A percentile compares a stretch with the other conserved stretches of the same genome.
These are phyloP conservation scores for Nepenthes mirabilis DNA, from an alignment of 148 eudicot species.

Conservation along the genomic window DNA sequence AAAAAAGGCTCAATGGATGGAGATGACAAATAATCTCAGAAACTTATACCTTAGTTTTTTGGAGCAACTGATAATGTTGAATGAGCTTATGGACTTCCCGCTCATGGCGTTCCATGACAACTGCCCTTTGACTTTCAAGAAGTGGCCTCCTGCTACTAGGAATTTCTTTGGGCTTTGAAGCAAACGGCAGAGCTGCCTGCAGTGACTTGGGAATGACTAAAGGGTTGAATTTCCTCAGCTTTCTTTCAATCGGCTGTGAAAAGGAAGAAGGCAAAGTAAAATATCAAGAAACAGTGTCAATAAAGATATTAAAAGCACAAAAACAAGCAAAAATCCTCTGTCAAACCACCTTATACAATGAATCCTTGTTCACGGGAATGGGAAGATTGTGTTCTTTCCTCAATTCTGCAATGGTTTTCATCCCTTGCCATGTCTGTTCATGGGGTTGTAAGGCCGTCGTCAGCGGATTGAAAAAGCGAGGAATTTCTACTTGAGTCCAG, in stretches of 20 bases:
- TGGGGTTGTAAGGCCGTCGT: constrained; percentile 94
- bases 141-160: constrained; percentile 25
- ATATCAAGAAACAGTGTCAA: neutral
- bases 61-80: constrained; percentile 52
- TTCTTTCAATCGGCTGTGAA: constrained; percentile 72
- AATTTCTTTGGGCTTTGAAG: constrained; percentile 67
- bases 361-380: constrained; percentile 72
- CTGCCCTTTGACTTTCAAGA: constrained; percentile 45
- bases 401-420: constrained; percentile 87
- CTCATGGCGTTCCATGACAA: constrained; percentile 65
- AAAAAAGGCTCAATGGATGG: neutral
- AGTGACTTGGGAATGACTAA: constrained; percentile 64
- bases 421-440: constrained; percentile 59
- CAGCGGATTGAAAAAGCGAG: constrained; percentile 66
- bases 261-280: neutral
- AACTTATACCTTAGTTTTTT: constrained; percentile 51
- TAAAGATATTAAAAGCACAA: neutral
- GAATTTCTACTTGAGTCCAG: constrained; percentile 91
- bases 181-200: constrained; percentile 63
- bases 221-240: constrained; percentile 60
- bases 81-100: constrained; percentile 27
- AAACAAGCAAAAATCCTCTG: neutral
- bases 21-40: neutral
- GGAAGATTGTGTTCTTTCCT: constrained; percentile 57
- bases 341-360: constrained; percentile 57